Evolutionary conservation across 2,329 filamentous ascomycete genomes (phyloP), one percentile per base, ranked within the genome.

Genomic region (Trichoderma afroharzianum): DNA sequence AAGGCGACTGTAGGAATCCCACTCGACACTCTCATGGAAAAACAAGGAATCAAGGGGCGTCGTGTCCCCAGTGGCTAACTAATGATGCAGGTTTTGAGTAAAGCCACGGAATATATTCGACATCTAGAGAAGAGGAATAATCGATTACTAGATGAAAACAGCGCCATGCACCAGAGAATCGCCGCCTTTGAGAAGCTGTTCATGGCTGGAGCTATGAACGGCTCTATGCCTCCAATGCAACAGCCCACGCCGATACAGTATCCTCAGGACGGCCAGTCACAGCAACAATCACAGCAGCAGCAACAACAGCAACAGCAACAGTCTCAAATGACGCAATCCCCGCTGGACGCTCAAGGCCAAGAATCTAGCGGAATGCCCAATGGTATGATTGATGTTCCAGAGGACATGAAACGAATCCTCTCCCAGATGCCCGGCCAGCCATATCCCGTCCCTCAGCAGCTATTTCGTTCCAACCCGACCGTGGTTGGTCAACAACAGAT

Each of bases 101-200:
- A 98, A 81, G 95, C 95, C 3, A 98, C 95, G 6, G 95, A 98
- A 80, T 98, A 98, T 76, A 98, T 98, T 75, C 89, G 91, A 47
- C 95, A 98, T 81, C 84, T 98, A 2, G 95, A 98, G 81, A 97
- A 97, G 83, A 90, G 94, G 14, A 97, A 97, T 77, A 92, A 90
- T 75, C 90, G 92, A 6, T 84, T 98, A 11, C 85, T 91, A 67
- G 93, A 97, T 59, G 94, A 98, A 79, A 95, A 97, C 78, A 86
- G 84, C 33, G 88, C 88, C 15, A 88, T 97, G 83, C 95, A 95
- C 80, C 89, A 90, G 59, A 89, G 93, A 33, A 88, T 98, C 47
- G 89, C 91, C 43, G 90, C 90, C 0, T 92, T 92, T 71, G 90
- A 92, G 78, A 95, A 96, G 78, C 86, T 97, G 18, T 94, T 97